Conservation (phyloP, 1,139 yeast genomes). For the Debaryomycetaceae sp. region DNA sequence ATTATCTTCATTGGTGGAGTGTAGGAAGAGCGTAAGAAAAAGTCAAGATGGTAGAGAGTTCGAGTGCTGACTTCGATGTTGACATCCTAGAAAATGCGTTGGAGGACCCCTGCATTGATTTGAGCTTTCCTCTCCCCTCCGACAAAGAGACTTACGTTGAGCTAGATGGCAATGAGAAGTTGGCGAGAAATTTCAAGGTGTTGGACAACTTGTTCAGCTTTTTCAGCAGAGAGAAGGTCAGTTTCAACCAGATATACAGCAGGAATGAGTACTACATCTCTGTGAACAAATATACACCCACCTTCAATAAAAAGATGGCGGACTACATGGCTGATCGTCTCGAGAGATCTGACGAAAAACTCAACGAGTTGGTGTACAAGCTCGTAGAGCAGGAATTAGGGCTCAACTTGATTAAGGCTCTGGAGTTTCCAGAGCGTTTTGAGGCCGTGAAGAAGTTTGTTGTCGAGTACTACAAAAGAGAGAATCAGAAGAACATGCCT, state of each 20-base stretch:
- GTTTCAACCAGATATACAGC: conserved; percentile 30
- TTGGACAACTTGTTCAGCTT: conserved; percentile 31
- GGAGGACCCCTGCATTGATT: conserved; percentile 27
- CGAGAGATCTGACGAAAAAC: conserved; percentile 27
- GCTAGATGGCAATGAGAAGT: conserved; percentile 26
- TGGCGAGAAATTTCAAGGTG: conserved; percentile 24
- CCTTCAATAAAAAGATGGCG: conserved; percentile 27
- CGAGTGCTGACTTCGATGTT: conserved; percentile 23
- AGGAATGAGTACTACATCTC: conserved; percentile 35
- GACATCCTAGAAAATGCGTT: conserved; percentile 38
- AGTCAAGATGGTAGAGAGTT: not conserved
- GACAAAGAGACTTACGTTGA: conserved; percentile 31
- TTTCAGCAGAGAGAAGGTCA: conserved; percentile 20
- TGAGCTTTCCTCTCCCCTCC: conserved; percentile 40
- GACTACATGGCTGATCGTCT: conserved; percentile 34
- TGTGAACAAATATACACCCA: conserved; percentile 29
- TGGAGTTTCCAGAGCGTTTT: conserved; percentile 33
- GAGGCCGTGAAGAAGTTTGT: conserved; percentile 37
- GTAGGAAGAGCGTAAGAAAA: not conserved
- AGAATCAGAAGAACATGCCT: conserved; percentile 40
- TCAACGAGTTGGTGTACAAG: conserved; percentile 37
- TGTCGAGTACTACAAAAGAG: conserved; percentile 34
- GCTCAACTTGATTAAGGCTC: conserved; percentile 36
- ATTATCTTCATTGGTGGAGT: not conserved
- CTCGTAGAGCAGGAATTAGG: conserved; percentile 39